A percentile compares a stretch with the other conserved stretches of the same genome.
Conservation (phyloP, 768 basidiomycete species). For the Boletus fagicola region DNA sequence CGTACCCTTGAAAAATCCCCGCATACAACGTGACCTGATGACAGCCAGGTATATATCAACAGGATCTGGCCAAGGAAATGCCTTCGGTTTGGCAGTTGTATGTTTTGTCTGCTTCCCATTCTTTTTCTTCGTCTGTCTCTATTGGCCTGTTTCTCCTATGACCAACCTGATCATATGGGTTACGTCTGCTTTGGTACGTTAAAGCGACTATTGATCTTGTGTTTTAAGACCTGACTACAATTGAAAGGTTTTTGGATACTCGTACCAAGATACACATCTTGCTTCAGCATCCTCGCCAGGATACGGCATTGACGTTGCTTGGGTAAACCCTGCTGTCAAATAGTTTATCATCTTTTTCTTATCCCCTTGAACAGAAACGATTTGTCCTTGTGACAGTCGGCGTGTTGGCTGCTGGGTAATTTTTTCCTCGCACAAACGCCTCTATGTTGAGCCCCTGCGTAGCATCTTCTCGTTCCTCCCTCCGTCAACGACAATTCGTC, state of each 20-base stretch:
- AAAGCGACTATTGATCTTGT: not conserved
- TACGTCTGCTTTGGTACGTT: slow-evolving; percentile 55
- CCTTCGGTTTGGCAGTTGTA: slow-evolving; percentile 69
- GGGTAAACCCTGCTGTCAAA: slow-evolving; percentile 43
- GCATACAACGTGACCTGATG: not conserved
- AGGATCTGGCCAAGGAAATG: slow-evolving; percentile 55
- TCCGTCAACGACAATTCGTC: slow-evolving; percentile 72
- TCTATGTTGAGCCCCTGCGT: slow-evolving; percentile 5
- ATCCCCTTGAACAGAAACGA: slow-evolving; percentile 43
- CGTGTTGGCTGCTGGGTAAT: slow-evolving; percentile 75
- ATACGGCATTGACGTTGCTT: slow-evolving; percentile 65
- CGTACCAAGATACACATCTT: slow-evolving; percentile 61
- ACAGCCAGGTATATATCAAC: slow-evolving; percentile 63
- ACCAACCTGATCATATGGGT: slow-evolving; percentile 69
- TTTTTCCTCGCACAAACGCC: not conserved
- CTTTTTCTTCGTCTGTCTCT: slow-evolving; percentile 67
- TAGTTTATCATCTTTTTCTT: not conserved
- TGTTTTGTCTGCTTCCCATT: slow-evolving; percentile 69
- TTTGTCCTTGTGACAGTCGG: slow-evolving; percentile 70
- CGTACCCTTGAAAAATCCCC: slow-evolving; percentile 14
- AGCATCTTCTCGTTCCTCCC: slow-evolving; percentile 71
- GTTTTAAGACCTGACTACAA: not conserved
- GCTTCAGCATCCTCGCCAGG: slow-evolving; percentile 50
- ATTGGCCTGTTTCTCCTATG: slow-evolving; percentile 72
- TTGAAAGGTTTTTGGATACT: slow-evolving; percentile 66